Evolutionary conservation across 202 grass and related monocot genomes (phyloP).

Genomic region (Schoenoplectus triqueter): DNA sequence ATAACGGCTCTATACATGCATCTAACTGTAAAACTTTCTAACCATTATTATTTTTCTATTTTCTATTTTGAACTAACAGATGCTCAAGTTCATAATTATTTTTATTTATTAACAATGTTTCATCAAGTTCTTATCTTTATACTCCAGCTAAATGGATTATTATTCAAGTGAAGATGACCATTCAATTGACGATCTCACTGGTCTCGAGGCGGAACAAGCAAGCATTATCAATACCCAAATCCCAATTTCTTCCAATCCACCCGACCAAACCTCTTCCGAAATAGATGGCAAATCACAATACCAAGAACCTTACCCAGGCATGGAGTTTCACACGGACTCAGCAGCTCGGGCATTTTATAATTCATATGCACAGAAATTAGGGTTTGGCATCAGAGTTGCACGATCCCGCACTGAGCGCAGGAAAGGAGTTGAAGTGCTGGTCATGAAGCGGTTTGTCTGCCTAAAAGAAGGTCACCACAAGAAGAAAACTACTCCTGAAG

Average conservation of each 20-base stretch:
- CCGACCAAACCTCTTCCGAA: conserved; percentile 24
- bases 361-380: conserved; percentile 58
- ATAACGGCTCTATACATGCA: too few species aligned
- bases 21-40: too few species aligned
- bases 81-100: too few species aligned
- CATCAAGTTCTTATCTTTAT: background rate
- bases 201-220: conserved; percentile 53
- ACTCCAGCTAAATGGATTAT: conserved; percentile 68
- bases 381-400: conserved; percentile 93
- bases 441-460: conserved; percentile 98
- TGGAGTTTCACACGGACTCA: conserved; percentile 86
- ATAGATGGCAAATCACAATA: conserved; percentile 47
- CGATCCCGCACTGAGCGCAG: conserved; percentile 76
- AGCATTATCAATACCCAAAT: conserved; percentile 33
- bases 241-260: conserved; percentile 30
- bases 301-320: conserved; percentile 57
- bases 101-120: background rate
- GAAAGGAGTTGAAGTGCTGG: conserved; percentile 77
- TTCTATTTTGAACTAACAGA: too few species aligned
- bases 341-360: conserved; percentile 72
- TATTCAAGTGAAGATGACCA: conserved; percentile 77
- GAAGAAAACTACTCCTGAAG: conserved; percentile 62
- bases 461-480: conserved; percentile 97
- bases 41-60: too few species aligned
- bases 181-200: conserved; percentile 63